These are phyloP conservation scores for Lyophyllum decastes DNA, from an alignment of 768 basidiomycete species.

Conservation along the genomic window DNA sequence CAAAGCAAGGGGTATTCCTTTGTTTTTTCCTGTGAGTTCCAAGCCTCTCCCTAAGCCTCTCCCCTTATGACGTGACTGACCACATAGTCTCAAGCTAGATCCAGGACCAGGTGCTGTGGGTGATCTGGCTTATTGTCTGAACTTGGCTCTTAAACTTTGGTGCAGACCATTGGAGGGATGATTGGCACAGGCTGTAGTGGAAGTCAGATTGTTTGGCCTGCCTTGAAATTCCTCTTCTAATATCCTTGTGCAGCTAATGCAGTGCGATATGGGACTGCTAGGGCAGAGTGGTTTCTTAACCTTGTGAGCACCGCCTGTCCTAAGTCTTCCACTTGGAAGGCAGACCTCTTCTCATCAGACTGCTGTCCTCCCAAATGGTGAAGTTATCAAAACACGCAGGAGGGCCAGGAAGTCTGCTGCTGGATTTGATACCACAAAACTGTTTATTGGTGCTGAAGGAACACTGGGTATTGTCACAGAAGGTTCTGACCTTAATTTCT, in stretches of 20 bases:
- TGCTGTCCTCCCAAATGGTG: constrained; percentile 80
- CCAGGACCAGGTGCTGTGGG: constrained; percentile 72
- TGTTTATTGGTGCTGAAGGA: constrained; percentile 90
- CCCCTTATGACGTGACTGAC: neutral
- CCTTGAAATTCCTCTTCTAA: neutral
- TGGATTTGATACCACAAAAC: constrained; percentile 84
- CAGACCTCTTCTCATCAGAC: constrained; percentile 50
- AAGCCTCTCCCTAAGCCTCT: too few relatives aligned
- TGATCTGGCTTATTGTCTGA: neutral
- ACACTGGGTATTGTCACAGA: constrained; percentile 91
- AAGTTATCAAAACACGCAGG: constrained; percentile 84
- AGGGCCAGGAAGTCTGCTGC: constrained; percentile 83
- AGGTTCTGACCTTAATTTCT: constrained; percentile 38
- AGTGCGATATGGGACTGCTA: constrained; percentile 85
- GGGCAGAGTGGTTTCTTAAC: constrained; percentile 86
- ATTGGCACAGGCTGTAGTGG: constrained; percentile 85
- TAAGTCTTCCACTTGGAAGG: neutral
- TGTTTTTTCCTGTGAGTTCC: constrained; percentile 81
- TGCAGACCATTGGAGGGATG: constrained; percentile 85
- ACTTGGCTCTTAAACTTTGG: constrained; percentile 2
- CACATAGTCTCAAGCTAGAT: constrained; percentile 50
- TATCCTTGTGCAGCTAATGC: constrained; percentile 58
- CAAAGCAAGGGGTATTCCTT: constrained; percentile 65
- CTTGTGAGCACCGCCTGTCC: constrained; percentile 45
- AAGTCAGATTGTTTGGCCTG: constrained; percentile 47